Evolutionary conservation across 225 moss, liverwort and hornwort species (phyloP).

Genomic region (Bryoerythrophyllum caledonicum): DNA sequence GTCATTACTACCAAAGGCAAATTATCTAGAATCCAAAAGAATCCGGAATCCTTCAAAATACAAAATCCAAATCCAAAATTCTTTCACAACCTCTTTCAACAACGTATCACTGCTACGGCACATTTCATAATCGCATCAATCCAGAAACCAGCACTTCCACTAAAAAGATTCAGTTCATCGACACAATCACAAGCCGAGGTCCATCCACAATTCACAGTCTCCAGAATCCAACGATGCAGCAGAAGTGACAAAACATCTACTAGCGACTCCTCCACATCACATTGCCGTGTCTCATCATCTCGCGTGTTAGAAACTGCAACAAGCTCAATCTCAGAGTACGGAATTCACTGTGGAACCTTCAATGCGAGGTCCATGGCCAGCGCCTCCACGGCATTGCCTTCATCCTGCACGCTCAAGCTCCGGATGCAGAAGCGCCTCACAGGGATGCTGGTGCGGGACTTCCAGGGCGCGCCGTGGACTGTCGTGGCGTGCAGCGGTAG

Average conservation of each 20-base stretch:
- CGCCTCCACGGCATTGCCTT: slow-evolving; percentile 36
- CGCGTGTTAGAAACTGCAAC: neutral
- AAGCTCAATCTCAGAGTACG: neutral
- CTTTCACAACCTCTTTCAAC: neutral
- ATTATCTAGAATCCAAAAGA: slow-evolving; percentile 1
- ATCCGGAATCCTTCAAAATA: neutral
- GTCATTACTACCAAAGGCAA: neutral
- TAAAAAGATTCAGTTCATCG: neutral
- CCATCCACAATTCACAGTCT: neutral
- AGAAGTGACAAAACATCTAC: neutral
- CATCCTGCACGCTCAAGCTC: slow-evolving; percentile 31
- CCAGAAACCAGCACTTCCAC: neutral
- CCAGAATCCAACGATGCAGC: slow-evolving; percentile 13
- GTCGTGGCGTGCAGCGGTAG: neutral
- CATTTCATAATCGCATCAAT: neutral
- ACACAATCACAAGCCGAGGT: slow-evolving; percentile 3
- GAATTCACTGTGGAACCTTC: slow-evolving; percentile 21
- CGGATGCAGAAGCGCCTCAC: slow-evolving; percentile 15
- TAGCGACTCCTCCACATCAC: neutral
- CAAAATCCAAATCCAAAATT: neutral
- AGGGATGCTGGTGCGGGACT: slow-evolving; percentile 4
- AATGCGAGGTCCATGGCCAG: slow-evolving; percentile 45
- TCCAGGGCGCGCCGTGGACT: slow-evolving; percentile 12
- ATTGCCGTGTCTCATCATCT: neutral
- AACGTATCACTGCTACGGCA: neutral